These are phyloP conservation scores for Aspergillus ibericus DNA, from an alignment of 2,329 filamentous ascomycete genomes.

Conservation along the genomic window DNA sequence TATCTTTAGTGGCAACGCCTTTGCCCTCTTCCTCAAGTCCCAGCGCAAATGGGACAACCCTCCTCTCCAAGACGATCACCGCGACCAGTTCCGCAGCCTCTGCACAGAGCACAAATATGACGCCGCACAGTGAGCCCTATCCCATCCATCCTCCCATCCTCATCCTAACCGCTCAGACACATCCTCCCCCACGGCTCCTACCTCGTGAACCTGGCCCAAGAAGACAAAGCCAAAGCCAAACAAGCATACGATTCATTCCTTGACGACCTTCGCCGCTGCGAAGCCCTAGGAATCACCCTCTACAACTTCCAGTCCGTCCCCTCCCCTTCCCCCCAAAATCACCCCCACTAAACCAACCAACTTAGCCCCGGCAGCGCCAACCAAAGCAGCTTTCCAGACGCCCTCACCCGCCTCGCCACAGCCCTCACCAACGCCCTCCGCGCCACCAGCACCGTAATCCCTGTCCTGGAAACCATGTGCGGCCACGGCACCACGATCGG, in stretches of 20 bases:
- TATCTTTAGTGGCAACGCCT: constrained; percentile 71
- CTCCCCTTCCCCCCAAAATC: not conserved
- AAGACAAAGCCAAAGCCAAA: constrained; percentile 73
- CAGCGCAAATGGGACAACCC: constrained; percentile 94
- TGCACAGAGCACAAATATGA: constrained; percentile 72
- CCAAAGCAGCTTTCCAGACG: constrained; percentile 64
- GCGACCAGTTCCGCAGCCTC: constrained; percentile 66
- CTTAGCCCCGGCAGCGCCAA: constrained; percentile 73
- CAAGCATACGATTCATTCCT: constrained; percentile 85
- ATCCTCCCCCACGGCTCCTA: constrained; percentile 93
- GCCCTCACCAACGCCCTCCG: constrained; percentile 80
- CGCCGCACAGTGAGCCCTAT: constrained; percentile 51
- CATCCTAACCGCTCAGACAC: constrained; percentile 50
- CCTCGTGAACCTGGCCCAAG: constrained; percentile 90
- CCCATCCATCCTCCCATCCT: not conserved
- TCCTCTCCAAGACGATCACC: constrained; percentile 66
- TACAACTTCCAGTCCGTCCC: constrained; percentile 83
- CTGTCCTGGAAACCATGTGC: constrained; percentile 94
- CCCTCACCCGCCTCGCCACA: constrained; percentile 74
- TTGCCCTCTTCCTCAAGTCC: constrained; percentile 93
- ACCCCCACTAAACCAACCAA: constrained; percentile 8
- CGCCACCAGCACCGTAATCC: constrained; percentile 73
- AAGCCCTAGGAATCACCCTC: constrained; percentile 79
- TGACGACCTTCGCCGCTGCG: constrained; percentile 84
- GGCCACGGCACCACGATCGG: constrained; percentile 85